Base-by-base conservation (phyloP, 2,329 filamentous ascomycete genomes). In the Curvularia eragrostidis region DNA sequence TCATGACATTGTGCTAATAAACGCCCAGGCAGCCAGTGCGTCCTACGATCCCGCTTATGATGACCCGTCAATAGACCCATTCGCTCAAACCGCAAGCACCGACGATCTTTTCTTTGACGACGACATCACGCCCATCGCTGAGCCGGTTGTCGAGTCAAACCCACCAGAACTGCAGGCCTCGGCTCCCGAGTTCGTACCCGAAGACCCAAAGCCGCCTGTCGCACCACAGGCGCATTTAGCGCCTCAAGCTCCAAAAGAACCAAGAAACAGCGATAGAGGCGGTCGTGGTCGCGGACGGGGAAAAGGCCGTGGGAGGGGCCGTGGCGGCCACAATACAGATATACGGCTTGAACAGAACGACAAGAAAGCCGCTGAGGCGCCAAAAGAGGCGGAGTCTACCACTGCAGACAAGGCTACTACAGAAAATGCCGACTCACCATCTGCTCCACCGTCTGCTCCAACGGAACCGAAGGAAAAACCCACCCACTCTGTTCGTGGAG, bases 21-120 rank as follows among this genome's bases (percentile, higher is more conserved):
- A 32, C 10, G 6, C 26, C 8, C 38, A 70, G 66, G 18, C 59
- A 18, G n/a, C 56, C 51, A 58, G 59, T 47, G 59, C 63, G 54
- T 56, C 70, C 2, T 72, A 73, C 53, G 72, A 73, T 47, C 65
- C 70, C 56, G 56, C 62, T 24, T 74, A 71, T 49, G 49, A 62
- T 58, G 69, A 74, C 58, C 56, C 68, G n/a, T 64, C 66, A 10
- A 64, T 75, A 13, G 80, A 82, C 53, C 77, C 81, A 24, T 81
- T 81, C 47, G 81, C 81, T 65, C 80, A 82, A 56, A 81, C 81
- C 1, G 79, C 80, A n/a, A 76, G 78, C 38, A 79, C 80, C 41
- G 81, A 83, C 58, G 81, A 83, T 60, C 73, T 83, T 4, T 82
- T 83, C 50, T 82, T 82, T 69, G 81, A 80, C 65, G 80, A 83